phyloP scores from a whole-genome alignment of 1,139 yeast species.

The Candida freyschussii region DNA sequence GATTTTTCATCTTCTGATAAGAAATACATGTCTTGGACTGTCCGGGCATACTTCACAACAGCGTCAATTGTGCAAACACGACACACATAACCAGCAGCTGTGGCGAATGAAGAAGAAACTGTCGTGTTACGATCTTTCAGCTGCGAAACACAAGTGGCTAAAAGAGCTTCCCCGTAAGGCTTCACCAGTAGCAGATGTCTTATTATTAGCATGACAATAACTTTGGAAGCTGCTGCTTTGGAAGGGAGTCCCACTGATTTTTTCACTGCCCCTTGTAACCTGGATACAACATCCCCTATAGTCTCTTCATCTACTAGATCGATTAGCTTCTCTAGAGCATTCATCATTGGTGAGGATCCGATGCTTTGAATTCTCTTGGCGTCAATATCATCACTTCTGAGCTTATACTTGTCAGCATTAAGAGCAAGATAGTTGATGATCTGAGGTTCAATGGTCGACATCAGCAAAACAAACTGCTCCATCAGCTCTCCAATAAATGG shows the following conservation, averaged over 20 bases:
- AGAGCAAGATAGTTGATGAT: conserved; percentile 78
- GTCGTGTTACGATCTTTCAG: conserved; percentile 68
- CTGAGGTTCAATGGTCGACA: conserved; percentile 92
- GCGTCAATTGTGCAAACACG: conserved; percentile 55
- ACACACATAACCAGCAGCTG: conserved; percentile 75
- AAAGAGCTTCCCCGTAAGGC: conserved; percentile 59
- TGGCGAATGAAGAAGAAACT: conserved; percentile 70
- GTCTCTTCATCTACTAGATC: conserved; percentile 46
- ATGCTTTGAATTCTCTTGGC: conserved; percentile 70
- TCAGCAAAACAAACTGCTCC: conserved; percentile 61
- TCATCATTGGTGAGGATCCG: conserved; percentile 85
- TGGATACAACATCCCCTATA: conserved; percentile 49
- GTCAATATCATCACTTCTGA: conserved; percentile 69
- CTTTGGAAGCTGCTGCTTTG: conserved; percentile 80
- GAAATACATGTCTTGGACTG: conserved; percentile 56
- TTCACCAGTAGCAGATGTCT: conserved; percentile 50
- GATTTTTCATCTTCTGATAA: conserved; percentile 44
- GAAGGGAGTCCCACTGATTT: conserved; percentile 87
- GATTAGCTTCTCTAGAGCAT: conserved; percentile 69
- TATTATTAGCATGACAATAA: conserved; percentile 59
- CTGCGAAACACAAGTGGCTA: conserved; percentile 55
- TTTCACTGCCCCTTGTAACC: conserved; percentile 44
- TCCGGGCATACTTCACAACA: conserved; percentile 49
- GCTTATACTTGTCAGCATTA: conserved; percentile 83
- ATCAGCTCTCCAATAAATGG: conserved; percentile 68